Base-by-base conservation (phyloP, 805 yeast genomes). In the Suhomyces faveliae region DNA sequence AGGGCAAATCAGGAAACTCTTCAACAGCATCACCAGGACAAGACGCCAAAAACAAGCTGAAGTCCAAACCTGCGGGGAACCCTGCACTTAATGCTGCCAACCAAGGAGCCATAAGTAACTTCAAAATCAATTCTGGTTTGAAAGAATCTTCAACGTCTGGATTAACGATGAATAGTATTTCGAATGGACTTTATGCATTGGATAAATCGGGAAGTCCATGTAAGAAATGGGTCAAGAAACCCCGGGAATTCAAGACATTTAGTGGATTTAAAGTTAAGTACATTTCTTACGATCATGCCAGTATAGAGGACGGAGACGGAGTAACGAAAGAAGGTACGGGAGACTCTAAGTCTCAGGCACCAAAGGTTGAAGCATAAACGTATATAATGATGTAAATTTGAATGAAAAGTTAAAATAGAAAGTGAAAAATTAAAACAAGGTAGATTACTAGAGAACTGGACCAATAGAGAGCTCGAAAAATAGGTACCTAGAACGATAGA, bases 61-160 rank as follows among this genome's bases (percentile, higher is more conserved):
- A 25, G 20, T 13, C 33, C 12, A 50, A 43, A n/a, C 47, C 50
- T 22, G 21, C 24, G 23, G 40, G 40, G 11, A 33, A 42, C 10
- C n/a, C 40, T 4, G 45, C 48, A 15, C 27, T 43, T 24, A 47
- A 41, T n/a, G 46, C 39, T 3, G 42, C 48, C 21, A 45, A 20
- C 30, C 38, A 47, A 11, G 45, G 47, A 10, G 48, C 51, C 11
- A 47, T 51, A 15, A 55, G 58, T 44, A 57, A 56, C 49, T 54
- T 61, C 47, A 61, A 66, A 41, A 68, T 69, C 54, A 71, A 70
- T 49, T 63, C 71, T 5, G 76, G 74, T 2, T 58, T 67, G 35
- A 71, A 71, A 51, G 76, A 70, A 45, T 53, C 63, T 47, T 66
- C 73, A n/a, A 69, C 76, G 0, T 66, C 76, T 0, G 76, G 76